Conservation (phyloP, 2,329 filamentous ascomycete species). For the Rhinocladiella mackenziei region DNA sequence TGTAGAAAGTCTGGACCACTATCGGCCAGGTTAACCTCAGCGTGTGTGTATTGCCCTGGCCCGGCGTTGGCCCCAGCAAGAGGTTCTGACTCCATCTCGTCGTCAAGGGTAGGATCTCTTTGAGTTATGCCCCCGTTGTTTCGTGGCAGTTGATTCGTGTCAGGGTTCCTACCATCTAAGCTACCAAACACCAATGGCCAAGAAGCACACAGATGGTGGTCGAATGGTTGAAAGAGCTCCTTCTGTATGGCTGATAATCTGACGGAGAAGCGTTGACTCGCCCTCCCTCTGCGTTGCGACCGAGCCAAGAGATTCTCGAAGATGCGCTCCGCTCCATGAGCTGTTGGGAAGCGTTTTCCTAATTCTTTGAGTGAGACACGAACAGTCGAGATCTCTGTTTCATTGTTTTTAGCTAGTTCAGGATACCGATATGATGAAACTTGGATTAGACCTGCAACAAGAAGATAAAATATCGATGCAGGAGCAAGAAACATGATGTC, state of each 20-base stretch:
- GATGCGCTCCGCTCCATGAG: slow-evolving; percentile 21
- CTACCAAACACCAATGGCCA: slow-evolving; percentile 5
- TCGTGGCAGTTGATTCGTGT: neutral
- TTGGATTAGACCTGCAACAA: slow-evolving; percentile 21
- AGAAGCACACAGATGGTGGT: slow-evolving; percentile 8
- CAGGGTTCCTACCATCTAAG: neutral
- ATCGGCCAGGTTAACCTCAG: neutral
- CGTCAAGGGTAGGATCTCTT: too few species aligned
- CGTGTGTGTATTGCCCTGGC: neutral
- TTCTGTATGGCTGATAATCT: slow-evolving; percentile 1
- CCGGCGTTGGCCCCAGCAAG: too few species aligned
- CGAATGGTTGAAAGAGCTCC: slow-evolving; percentile 12
- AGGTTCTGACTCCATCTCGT: too few species aligned
- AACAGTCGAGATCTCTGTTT: slow-evolving; percentile 19
- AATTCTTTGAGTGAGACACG: slow-evolving; percentile 16
- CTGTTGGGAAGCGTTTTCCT: slow-evolving; percentile 21
- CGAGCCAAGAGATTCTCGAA: slow-evolving; percentile 12
- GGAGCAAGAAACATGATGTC: slow-evolving; percentile 20
- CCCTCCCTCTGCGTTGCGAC: neutral
- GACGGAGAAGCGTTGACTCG: neutral
- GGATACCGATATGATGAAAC: slow-evolving; percentile 24
- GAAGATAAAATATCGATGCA: slow-evolving; percentile 24
- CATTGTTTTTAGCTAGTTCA: slow-evolving; percentile 7
- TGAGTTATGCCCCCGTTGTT: too few species aligned
- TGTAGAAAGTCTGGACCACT: neutral